These are phyloP conservation scores for Candida arabinofermentans DNA, from an alignment of 805 yeast species.

Conservation along the genomic window DNA sequence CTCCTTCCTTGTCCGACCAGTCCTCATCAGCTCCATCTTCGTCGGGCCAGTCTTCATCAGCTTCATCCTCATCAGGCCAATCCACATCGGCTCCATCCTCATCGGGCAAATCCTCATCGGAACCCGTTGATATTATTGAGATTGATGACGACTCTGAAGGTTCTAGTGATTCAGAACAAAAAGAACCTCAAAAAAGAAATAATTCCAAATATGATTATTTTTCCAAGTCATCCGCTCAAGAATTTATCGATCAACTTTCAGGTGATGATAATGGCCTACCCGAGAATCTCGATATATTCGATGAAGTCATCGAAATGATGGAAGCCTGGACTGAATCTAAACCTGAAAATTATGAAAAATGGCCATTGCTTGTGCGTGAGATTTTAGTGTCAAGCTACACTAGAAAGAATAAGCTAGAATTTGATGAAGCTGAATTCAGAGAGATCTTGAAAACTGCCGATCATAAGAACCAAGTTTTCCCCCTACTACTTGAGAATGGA, in stretches of 20 bases:
- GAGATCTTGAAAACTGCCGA: conserved; percentile 24
- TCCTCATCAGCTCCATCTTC: too few species aligned
- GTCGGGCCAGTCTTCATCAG: too few species aligned
- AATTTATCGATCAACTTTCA: conserved; percentile 15
- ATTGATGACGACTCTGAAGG: conserved; percentile 7
- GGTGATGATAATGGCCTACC: conserved; percentile 19
- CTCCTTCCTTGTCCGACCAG: too few species aligned
- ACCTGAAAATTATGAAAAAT: conserved; percentile 9
- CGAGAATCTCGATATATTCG: conserved; percentile 23
- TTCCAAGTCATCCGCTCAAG: conserved; percentile 15
- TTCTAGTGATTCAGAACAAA: neutral
- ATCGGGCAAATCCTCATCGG: too few species aligned
- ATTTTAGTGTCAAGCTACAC: conserved; percentile 25
- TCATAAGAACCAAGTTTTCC: conserved; percentile 29
- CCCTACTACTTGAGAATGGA: conserved; percentile 29
- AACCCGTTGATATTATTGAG: conserved; percentile 10
- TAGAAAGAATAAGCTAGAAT: conserved; percentile 23
- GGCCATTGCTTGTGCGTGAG: conserved; percentile 25
- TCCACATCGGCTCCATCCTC: neutral
- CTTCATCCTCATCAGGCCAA: too few species aligned
- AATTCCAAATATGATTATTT: conserved; percentile 15
- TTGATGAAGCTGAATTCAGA: conserved; percentile 28
- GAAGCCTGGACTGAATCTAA: conserved; percentile 25
- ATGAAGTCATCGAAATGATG: conserved; percentile 29
- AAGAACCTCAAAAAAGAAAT: neutral